Base-by-base conservation (phyloP, 192 early-diverging fungal genomes). In the Coemansia sp. region DNA sequence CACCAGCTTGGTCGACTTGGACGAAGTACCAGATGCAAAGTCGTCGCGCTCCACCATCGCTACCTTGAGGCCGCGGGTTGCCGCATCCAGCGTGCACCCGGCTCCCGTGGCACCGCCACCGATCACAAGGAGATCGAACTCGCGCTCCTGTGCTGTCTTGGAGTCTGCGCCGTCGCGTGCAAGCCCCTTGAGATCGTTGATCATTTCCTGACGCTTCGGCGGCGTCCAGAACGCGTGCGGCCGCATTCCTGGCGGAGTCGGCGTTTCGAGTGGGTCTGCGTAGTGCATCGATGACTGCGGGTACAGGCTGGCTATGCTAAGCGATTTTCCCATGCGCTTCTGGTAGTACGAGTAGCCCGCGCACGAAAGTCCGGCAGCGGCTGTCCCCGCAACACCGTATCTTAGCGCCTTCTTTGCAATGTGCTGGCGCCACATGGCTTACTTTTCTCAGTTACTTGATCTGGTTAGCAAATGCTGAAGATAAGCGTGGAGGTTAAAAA, bases 41-140 rank as follows among this genome's bases (percentile, higher is more conserved):
- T 98, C 96, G 71, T 98, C 94, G 49, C 94, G 83, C 79, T 98
- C 96, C 7, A 98, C 95, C 71, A 98, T 83, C 4, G 96, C 96
- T 33, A 96, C 94, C 23, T 87, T 91, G 31, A 98, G 79, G 39
- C 96, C 96, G 23, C 96, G 85, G 7, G 96, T 96, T 0, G 91
- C 92, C 20, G 95, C 96, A 77, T 98, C 96, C 28, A 98, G 82
- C 31, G 94, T 92, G 61, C 90, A 89, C 20, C 96, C 96, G 18
- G 90, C 85, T 28, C 95, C 95, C 1, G 95, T 96, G n/a, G 96
- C 96, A 18, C 96, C 96, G 33, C 93, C 96, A 69, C 96, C 96
- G 43, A 95, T 90, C 57, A 98, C 86, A 31, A 98, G 79, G 25
- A 98, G 66, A 75, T 98, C 96, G 68, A 90, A 98, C 58, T 82